phyloP scores from a whole-genome alignment of 441 rosid genomes.

The Viola pubescens region DNA sequence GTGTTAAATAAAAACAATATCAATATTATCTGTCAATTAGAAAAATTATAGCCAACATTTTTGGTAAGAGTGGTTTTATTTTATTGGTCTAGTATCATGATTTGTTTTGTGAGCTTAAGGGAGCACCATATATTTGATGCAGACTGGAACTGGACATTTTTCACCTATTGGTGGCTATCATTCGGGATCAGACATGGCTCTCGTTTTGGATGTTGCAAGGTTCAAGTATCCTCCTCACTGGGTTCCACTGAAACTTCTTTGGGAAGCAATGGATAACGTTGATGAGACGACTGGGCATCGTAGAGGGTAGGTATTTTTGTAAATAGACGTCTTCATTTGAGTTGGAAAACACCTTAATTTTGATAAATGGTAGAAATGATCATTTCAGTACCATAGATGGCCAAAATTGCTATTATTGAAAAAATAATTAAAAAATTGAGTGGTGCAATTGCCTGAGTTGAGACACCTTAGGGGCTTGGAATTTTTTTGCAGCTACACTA shows the following conservation, averaged over 20 bases:
- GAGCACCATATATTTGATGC: conserved; percentile 7
- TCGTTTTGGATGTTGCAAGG: conserved; percentile 53
- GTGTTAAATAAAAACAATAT: no score
- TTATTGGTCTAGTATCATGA: not conserved
- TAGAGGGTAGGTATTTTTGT: conserved; percentile 35
- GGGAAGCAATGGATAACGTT: conserved; percentile 48
- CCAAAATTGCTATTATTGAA: not conserved
- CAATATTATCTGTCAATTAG: no score
- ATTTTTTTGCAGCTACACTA: not conserved
- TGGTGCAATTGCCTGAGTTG: not conserved
- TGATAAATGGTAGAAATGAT: conserved; percentile 6
- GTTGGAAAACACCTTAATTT: not conserved
- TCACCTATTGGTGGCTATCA: conserved; percentile 62
- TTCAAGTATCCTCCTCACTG: conserved; percentile 61
- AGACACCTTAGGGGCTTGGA: conserved; percentile 1
- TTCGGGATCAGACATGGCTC: conserved; percentile 44
- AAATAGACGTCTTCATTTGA: not conserved
- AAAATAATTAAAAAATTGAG: not conserved
- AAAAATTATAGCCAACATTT: not conserved
- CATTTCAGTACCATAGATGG: conserved; percentile 5
- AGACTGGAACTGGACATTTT: conserved; percentile 62
- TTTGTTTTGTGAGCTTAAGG: not conserved
- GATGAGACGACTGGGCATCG: conserved; percentile 36
- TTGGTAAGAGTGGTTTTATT: not conserved
- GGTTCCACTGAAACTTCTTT: conserved; percentile 54